phyloP scores from a whole-genome alignment of 257 asterid species.

The Plantago ovata region DNA sequence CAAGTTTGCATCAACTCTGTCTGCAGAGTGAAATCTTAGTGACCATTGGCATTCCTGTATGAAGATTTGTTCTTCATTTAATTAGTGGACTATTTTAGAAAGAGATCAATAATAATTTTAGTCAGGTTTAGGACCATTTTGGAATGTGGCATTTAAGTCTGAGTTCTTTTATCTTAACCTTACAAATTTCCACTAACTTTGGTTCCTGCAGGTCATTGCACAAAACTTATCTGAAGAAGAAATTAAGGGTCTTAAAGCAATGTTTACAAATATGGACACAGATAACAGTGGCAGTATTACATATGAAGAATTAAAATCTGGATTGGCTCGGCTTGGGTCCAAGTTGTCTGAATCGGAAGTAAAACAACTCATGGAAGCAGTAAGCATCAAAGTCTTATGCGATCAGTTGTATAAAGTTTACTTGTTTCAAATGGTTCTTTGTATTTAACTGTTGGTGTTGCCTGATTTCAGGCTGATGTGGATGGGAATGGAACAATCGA shows the following conservation, averaged over 20 bases:
- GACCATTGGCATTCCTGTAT: no score
- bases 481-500: constrained; percentile 94
- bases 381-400: constrained; percentile 24
- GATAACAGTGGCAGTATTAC: constrained; percentile 67
- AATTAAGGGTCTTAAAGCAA: constrained; percentile 65
- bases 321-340: constrained; percentile 64
- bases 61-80: no score
- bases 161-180: neutral
- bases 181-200: constrained; percentile 15
- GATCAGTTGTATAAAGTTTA: neutral
- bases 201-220: constrained; percentile 52
- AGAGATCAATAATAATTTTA: neutral
- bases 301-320: constrained; percentile 59
- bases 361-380: constrained; percentile 76
- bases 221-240: constrained; percentile 64
- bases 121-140: neutral
- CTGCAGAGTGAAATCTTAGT: no score
- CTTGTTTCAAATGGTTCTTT: constrained; percentile 11
- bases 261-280: constrained; percentile 59
- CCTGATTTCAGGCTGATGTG: constrained; percentile 76
- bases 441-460: constrained; percentile 2
- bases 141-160: neutral
- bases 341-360: constrained; percentile 63
- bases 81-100: neutral
- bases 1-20: no score